A percentile compares a stretch with the other conserved stretches of the same genome.
These are phyloP conservation scores for Picea abies DNA, from an alignment of 83 land plant genomes.

Conservation along the genomic window DNA sequence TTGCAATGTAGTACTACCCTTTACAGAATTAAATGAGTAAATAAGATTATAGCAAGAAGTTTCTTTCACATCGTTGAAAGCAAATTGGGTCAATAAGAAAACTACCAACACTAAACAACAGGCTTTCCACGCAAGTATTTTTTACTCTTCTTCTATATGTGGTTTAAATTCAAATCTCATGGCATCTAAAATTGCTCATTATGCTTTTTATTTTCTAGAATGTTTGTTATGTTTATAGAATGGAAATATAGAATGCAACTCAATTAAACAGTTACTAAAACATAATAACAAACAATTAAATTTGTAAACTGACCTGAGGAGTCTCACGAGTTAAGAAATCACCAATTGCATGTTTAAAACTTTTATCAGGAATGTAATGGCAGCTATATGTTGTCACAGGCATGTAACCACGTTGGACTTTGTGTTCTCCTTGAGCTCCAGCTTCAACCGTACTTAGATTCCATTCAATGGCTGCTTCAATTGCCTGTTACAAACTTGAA, in stretches of 20 bases:
- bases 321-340: conserved; percentile 74
- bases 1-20: neutral
- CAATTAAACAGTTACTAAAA: neutral
- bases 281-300: neutral
- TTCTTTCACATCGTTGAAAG: neutral
- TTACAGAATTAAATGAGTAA: neutral
- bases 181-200: neutral
- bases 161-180: neutral
- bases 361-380: conserved; percentile 77
- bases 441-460: conserved; percentile 87
- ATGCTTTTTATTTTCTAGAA: neutral
- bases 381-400: conserved; percentile 95
- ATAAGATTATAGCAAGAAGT: neutral
- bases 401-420: conserved; percentile 91
- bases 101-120: neutral
- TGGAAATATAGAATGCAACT: neutral
- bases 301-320: conserved; percentile 63
- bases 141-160: neutral
- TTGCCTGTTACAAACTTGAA: conserved; percentile 64
- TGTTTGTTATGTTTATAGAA: neutral
- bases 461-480: conserved; percentile 97
- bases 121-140: neutral
- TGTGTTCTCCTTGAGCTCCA: conserved; percentile 99
- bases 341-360: conserved; percentile 63
- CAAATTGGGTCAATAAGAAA: neutral